Conservation (phyloP, 371 early-diverging fungal genomes). For the Funneliformis caledonium region DNA sequence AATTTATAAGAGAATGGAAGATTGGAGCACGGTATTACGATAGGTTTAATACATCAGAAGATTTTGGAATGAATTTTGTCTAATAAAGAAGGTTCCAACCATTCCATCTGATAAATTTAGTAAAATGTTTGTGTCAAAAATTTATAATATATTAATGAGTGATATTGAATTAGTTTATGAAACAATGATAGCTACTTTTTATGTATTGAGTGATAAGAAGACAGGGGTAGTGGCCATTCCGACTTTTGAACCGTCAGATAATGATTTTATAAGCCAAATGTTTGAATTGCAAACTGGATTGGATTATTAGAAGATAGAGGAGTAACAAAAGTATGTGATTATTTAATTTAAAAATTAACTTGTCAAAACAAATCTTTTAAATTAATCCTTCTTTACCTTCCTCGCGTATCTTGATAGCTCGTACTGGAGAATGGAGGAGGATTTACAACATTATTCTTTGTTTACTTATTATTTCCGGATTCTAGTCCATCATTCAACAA, state of each 20-base stretch:
- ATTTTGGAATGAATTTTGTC: not conserved
- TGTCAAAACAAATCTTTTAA: no score
- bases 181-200: not conserved
- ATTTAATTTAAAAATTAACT: not conserved
- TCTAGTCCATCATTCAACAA: no score
- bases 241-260: no score
- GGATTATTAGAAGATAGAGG: not conserved
- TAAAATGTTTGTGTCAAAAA: no score
- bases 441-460: not conserved
- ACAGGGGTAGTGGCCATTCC: not conserved
- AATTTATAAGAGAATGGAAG: not conserved
- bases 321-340: not conserved
- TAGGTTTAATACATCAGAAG: not conserved
- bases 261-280: not conserved
- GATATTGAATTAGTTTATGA: not conserved
- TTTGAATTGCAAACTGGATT: not conserved
- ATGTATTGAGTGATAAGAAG: not conserved
- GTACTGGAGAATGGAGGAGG: not conserved
- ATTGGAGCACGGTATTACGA: not conserved
- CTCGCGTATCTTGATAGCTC: not conserved
- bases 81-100: not conserved
- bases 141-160: not conserved
- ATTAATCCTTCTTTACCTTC: not conserved
- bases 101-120: not conserved
- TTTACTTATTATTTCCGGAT: not conserved